Percentiles rank a stretch among this genome's conserved stretches.
Conservation (phyloP, 192 early-diverging fungal genomes). For the Thamnidium elegans region DNA sequence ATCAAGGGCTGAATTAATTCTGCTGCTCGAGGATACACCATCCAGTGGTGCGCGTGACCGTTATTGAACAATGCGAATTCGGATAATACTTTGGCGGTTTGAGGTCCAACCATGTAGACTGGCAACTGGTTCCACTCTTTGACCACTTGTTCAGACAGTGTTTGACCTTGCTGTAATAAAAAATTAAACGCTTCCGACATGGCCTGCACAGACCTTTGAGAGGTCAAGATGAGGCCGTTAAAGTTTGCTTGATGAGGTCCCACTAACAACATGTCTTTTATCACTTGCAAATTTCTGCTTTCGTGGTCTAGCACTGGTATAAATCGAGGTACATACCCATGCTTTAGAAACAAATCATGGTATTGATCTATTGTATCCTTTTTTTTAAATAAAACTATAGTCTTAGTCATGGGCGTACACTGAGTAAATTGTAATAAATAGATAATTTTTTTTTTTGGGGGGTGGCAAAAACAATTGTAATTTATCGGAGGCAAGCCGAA, state of each 20-base stretch:
- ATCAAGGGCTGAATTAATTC: conserved; percentile 35
- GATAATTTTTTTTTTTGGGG: too few species aligned
- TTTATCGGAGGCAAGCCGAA: too few species aligned
- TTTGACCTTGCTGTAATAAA: background rate
- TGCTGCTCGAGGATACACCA: conserved; percentile 40
- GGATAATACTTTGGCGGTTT: conserved; percentile 34
- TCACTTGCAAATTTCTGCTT: conserved; percentile 4
- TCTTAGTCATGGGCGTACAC: too few species aligned
- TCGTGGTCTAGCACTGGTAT: conserved; percentile 29
- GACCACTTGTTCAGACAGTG: background rate
- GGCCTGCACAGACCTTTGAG: conserved; percentile 43
- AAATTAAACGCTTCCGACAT: conserved; percentile 18
- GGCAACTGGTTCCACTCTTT: conserved; percentile 37
- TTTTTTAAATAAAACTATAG: conserved; percentile 1
- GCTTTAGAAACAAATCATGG: background rate
- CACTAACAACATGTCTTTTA: conserved; percentile 18
- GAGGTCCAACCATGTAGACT: conserved; percentile 43
- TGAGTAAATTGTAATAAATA: too few species aligned
- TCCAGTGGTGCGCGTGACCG: conserved; percentile 21
- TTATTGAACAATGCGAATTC: conserved; percentile 2
- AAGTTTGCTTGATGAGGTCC: conserved; percentile 21
- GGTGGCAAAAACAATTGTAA: too few species aligned
- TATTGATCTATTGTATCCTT: conserved; percentile 18
- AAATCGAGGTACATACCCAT: conserved; percentile 17
- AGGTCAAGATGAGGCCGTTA: conserved; percentile 39